These are phyloP conservation scores for Hymenoscyphus albidus DNA, from an alignment of 2,329 filamentous ascomycete genomes.

Conservation along the genomic window DNA sequence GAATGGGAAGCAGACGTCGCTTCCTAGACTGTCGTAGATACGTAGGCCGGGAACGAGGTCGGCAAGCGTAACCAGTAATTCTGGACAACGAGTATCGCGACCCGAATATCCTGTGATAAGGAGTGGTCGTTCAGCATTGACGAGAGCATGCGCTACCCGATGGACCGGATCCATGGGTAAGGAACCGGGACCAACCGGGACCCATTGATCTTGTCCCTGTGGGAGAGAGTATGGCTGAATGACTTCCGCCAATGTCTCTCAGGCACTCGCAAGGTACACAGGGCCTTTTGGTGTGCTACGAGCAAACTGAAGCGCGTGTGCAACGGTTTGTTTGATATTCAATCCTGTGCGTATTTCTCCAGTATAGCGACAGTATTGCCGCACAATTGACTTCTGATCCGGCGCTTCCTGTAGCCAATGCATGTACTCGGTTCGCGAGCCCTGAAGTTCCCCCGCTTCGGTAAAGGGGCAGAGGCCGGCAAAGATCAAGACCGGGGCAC, in stretches of 20 bases:
- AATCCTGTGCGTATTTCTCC: no score
- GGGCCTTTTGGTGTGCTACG: no score
- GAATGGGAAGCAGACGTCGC: conserved; percentile 73
- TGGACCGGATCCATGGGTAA: conserved; percentile 48
- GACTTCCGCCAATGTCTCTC: no score
- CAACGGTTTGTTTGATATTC: no score
- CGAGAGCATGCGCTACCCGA: conserved; percentile 55
- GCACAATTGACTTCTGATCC: no score
- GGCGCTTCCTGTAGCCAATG: no score
- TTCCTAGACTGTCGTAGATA: conserved; percentile 69
- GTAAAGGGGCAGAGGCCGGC: conserved; percentile 58
- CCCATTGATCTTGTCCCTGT: conserved; percentile 48
- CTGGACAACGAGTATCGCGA: conserved; percentile 43
- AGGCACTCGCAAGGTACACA: no score
- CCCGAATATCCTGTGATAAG: conserved; percentile 54
- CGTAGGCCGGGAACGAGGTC: conserved; percentile 61
- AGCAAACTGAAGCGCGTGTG: no score
- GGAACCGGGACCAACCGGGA: conserved; percentile 51
- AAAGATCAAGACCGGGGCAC: conserved; percentile 65
- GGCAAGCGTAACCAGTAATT: conserved; percentile 49
- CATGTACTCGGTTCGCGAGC: no score
- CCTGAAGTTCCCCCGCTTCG: no score
- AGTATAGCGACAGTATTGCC: no score
- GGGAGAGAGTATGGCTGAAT: no score
- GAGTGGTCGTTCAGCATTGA: conserved; percentile 59